Conservation (phyloP, 257 asterid genomes). For the Lithospermum erythrorhizon region DNA sequence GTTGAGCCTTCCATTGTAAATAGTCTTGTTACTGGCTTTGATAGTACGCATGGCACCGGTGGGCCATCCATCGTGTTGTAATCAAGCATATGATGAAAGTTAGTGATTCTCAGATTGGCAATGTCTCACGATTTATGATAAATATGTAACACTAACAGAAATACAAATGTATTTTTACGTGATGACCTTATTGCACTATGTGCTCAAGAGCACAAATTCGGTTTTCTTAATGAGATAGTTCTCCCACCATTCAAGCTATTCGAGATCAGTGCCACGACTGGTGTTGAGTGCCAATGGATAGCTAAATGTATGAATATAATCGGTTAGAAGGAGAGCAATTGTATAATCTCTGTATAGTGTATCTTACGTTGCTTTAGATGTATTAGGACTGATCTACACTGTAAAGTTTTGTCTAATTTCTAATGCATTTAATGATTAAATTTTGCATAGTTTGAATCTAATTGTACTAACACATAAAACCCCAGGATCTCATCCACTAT, state of each 20-base stretch:
- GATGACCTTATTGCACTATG: slow-evolving; percentile 48
- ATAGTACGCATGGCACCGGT: too few relatives aligned
- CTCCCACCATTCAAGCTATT: slow-evolving; percentile 9
- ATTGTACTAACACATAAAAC: too few relatives aligned
- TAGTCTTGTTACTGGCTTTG: too few relatives aligned
- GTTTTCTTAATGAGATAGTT: slow-evolving; percentile 16
- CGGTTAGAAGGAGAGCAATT: neutral
- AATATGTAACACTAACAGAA: slow-evolving; percentile 25
- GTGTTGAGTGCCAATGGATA: neutral
- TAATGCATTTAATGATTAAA: neutral
- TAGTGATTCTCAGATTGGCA: too few relatives aligned
- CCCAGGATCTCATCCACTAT: too few relatives aligned
- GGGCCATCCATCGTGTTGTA: too few relatives aligned
- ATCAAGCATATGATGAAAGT: too few relatives aligned
- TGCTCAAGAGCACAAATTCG: slow-evolving; percentile 48
- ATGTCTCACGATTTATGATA: slow-evolving; percentile 53
- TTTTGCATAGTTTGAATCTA: too few relatives aligned
- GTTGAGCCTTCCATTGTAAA: too few relatives aligned
- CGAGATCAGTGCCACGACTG: neutral
- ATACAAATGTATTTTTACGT: slow-evolving; percentile 32
- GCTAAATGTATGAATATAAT: neutral
- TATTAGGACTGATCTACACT: neutral
- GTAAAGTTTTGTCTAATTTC: neutral
- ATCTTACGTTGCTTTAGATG: neutral
- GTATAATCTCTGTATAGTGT: neutral